Evolutionary conservation across 1,284 basidiomycete species (phyloP).

Genomic region (Cryptococcus hybrid): DNA sequence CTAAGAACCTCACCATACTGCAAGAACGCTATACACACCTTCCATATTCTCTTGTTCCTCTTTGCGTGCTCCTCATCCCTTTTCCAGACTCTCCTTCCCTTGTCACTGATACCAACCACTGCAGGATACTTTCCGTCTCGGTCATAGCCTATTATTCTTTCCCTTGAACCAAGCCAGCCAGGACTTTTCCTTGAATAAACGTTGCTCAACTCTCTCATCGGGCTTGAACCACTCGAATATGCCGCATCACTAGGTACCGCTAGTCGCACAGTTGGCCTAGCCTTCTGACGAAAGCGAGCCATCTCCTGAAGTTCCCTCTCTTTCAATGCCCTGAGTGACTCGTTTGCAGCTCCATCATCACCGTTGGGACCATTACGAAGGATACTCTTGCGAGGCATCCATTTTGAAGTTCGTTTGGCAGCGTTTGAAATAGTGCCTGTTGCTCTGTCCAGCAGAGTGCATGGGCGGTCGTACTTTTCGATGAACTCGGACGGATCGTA

Average conservation of each 20-base stretch:
- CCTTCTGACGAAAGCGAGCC: conserved; percentile 19
- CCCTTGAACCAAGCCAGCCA: conserved; percentile 14
- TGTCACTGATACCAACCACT: neutral
- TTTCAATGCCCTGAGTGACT: conserved; percentile 13
- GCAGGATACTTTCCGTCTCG: conserved; percentile 2
- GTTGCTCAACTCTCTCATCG: conserved; percentile 6
- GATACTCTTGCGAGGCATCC: conserved; percentile 19
- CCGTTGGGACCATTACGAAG: conserved; percentile 5
- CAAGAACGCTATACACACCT: conserved; percentile 16
- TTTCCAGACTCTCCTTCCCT: conserved; percentile 4
- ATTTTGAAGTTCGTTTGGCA: conserved; percentile 9
- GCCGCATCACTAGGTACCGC: conserved; percentile 3
- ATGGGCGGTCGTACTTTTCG: conserved; percentile 1
- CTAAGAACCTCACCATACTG: neutral
- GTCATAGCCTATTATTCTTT: conserved; percentile 2
- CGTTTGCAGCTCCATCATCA: conserved; percentile 1
- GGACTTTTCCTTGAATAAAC: conserved; percentile 5
- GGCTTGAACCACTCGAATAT: conserved; percentile 10
- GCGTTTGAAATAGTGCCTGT: conserved; percentile 8
- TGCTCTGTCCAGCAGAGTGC: conserved; percentile 22
- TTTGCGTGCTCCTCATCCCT: conserved; percentile 6
- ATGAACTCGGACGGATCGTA: neutral
- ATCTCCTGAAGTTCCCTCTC: conserved; percentile 30
- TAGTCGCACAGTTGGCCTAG: conserved; percentile 2
- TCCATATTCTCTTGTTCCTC: conserved; percentile 12